A percentile compares a stretch with the other conserved stretches of the same genome.
Conservation (phyloP, 139 green algal genomes). For the Diplosphaera chodatii region DNA sequence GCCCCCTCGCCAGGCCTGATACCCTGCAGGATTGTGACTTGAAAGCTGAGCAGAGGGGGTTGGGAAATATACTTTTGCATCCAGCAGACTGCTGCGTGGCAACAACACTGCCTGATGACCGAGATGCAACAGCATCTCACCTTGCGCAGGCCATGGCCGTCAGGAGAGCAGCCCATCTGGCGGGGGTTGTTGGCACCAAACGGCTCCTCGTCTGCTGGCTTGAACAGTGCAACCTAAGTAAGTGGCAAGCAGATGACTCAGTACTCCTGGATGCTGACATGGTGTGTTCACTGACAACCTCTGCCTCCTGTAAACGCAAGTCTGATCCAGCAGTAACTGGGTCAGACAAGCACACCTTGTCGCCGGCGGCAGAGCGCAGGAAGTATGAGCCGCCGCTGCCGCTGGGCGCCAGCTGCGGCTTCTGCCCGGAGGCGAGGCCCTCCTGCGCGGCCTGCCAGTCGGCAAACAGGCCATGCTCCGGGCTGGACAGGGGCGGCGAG, state of each 20-base stretch:
- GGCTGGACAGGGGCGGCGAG: conserved; percentile 37
- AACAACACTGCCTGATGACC: too few species aligned
- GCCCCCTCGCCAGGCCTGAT: conserved; percentile 53
- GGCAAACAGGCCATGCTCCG: conserved; percentile 31
- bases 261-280: too few species aligned
- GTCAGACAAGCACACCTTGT: too few species aligned
- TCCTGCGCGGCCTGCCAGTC: conserved; percentile 17
- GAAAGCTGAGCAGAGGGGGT: too few species aligned
- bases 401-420: conserved; percentile 41
- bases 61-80: too few species aligned
- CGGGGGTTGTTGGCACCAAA: conserved; percentile 70
- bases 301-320: too few species aligned
- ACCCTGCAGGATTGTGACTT: too few species aligned
- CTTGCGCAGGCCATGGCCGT: conserved; percentile 1
- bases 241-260: too few species aligned
- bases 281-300: too few species aligned
- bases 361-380: conserved; percentile 18
- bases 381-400: conserved; percentile 59
- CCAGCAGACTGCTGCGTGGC: too few species aligned
- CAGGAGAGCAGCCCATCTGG: background rate
- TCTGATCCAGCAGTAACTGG: too few species aligned
- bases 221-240: conserved; percentile 82
- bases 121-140: background rate
- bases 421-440: conserved; percentile 29
- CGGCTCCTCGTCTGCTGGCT: conserved; percentile 82